A percentile compares a stretch with the other conserved stretches of the same genome.
These are phyloP conservation scores for Zygnema cylindricum DNA, from an alignment of 139 green algal species.

Conservation along the genomic window DNA sequence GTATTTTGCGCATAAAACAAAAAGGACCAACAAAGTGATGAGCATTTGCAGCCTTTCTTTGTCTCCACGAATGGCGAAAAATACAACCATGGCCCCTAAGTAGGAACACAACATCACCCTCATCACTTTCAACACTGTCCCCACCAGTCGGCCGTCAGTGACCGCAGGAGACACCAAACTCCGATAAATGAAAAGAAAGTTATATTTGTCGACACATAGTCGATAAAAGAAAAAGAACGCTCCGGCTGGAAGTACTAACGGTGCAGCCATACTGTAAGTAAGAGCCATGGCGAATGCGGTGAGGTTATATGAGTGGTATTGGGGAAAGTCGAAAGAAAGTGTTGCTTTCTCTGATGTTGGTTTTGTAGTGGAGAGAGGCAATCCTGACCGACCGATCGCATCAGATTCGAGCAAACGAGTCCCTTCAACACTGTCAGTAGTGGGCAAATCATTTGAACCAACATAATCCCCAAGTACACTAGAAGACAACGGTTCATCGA, in stretches of 20 bases:
- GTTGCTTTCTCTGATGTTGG: neutral
- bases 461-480: neutral
- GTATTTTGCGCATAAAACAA: slow-evolving; percentile 40
- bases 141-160: slow-evolving; percentile 42
- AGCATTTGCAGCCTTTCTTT: slow-evolving; percentile 20
- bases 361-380: neutral
- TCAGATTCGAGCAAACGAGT: too few relatives aligned
- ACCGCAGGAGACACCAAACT: neutral
- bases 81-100: slow-evolving; percentile 6
- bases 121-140: slow-evolving; percentile 43
- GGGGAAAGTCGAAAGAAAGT: slow-evolving; percentile 47
- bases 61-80: slow-evolving; percentile 41
- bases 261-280: slow-evolving; percentile 30
- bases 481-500: neutral
- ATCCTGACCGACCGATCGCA: neutral
- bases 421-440: too few relatives aligned
- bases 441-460: neutral
- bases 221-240: slow-evolving; percentile 48
- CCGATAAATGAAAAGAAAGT: slow-evolving; percentile 56
- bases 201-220: slow-evolving; percentile 59
- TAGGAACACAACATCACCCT: slow-evolving; percentile 25
- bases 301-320: slow-evolving; percentile 59
- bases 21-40: slow-evolving; percentile 23
- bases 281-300: slow-evolving; percentile 50
- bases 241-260: slow-evolving; percentile 39